Conservation (phyloP, 345 rosid species). For the Linum lewisii region DNA sequence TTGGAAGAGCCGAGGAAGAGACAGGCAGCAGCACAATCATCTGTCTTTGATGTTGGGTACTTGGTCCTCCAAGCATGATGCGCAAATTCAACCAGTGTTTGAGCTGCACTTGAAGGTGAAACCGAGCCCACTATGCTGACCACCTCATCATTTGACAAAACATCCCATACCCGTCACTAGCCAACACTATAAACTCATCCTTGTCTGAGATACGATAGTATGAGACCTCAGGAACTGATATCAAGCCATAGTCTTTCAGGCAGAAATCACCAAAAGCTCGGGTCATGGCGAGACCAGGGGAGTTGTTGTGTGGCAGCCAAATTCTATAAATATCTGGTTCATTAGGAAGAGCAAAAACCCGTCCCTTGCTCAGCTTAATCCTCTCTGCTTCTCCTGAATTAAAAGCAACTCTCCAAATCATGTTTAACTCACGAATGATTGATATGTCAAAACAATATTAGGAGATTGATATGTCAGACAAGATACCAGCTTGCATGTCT, state of each 20-base stretch:
- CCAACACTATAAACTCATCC: slow-evolving; percentile 13
- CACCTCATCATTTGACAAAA: slow-evolving; percentile 13
- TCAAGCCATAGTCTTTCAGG: slow-evolving; percentile 14
- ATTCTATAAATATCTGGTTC: slow-evolving; percentile 11
- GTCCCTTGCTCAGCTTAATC: slow-evolving; percentile 8
- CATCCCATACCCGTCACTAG: slow-evolving; percentile 20
- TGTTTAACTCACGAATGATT: not conserved
- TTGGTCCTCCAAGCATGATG: slow-evolving; percentile 7
- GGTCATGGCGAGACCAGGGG: slow-evolving; percentile 16
- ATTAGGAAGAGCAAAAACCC: slow-evolving; percentile 8
- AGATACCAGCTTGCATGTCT: too few species aligned
- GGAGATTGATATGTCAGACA: too few species aligned
- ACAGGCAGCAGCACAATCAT: slow-evolving; percentile 15
- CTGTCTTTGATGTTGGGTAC: slow-evolving; percentile 12
- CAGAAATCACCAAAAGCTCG: slow-evolving; percentile 15
- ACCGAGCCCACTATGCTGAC: slow-evolving; percentile 7
- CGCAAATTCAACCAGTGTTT: slow-evolving; percentile 7
- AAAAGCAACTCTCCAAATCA: not conserved
- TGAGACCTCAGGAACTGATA: slow-evolving; percentile 11
- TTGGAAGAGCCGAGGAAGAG: slow-evolving; percentile 8
- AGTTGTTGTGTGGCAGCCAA: slow-evolving; percentile 13
- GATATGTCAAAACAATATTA: too few species aligned
- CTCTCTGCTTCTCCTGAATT: slow-evolving; percentile 14
- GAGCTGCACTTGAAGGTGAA: slow-evolving; percentile 9
- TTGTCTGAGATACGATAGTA: not conserved